Percentiles rank a stretch among this genome's conserved stretches.
phyloP scores from a whole-genome alignment of 345 rosid genomes.

The Erucastrum elatum region DNA sequence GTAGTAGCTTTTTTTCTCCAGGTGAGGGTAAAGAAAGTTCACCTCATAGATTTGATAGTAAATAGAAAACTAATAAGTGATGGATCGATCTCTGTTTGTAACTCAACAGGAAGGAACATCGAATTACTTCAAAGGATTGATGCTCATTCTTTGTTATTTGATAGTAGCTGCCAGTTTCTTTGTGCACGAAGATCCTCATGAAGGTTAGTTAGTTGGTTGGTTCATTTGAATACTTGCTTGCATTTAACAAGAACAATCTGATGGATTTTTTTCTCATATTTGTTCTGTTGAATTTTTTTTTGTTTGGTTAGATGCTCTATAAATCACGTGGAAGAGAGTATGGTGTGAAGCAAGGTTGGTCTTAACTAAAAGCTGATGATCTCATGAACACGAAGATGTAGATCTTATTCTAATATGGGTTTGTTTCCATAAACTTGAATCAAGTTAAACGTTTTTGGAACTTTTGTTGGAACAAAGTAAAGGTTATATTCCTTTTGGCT shows the following conservation, averaged over 20 bases:
- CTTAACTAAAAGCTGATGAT: slow-evolving; percentile 26
- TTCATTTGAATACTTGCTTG: not conserved
- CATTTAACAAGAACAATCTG: not conserved
- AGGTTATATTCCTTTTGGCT: slow-evolving; percentile 8
- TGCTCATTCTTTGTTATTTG: slow-evolving; percentile 84
- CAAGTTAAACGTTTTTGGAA: not conserved
- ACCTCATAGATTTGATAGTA: not conserved
- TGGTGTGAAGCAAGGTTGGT: slow-evolving; percentile 35
- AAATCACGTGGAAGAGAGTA: slow-evolving; percentile 28
- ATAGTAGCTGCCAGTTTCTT: slow-evolving; percentile 87
- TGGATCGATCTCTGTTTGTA: not conserved
- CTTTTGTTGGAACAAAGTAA: slow-evolving; percentile 27
- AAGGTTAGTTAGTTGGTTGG: slow-evolving; percentile 33
- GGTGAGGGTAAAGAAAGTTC: slow-evolving; percentile 44
- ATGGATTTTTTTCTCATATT: not conserved
- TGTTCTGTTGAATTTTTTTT: not conserved
- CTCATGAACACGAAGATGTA: slow-evolving; percentile 33
- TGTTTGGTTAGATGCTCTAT: slow-evolving; percentile 26
- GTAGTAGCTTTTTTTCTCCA: slow-evolving; percentile 83
- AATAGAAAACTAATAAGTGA: not conserved
- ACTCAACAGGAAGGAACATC: slow-evolving; percentile 76
- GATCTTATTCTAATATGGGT: slow-evolving; percentile 23
- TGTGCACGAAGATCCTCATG: slow-evolving; percentile 62
- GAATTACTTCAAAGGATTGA: slow-evolving; percentile 80
- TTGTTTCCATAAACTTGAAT: slow-evolving; percentile 1